Evolutionary conservation across 1,284 basidiomycete genomes (phyloP), one percentile per base, ranked within the genome.

Genomic region (Leccinum ponderosum): DNA sequence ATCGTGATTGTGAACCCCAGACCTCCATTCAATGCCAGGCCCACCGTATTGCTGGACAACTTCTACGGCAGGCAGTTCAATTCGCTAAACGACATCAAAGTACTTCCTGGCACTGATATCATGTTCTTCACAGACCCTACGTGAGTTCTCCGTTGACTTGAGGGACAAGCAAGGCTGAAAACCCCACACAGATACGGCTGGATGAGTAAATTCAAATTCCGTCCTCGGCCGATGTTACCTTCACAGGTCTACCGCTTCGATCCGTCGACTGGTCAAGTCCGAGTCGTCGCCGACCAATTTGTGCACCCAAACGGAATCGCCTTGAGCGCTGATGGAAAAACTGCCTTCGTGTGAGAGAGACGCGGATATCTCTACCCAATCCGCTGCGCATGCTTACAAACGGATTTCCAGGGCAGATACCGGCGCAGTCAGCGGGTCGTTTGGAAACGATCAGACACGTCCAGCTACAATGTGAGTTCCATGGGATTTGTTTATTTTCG

Each of bases 41-140:
- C 80, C 4, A 87, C 86, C 15, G 82, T 89, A 48, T 68, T 90
- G 14, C 69, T 90, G 59, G 86, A 91, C 76, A 91, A 89, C 73
- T 88, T 80, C 70, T 89, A 83, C 66, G 91, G 91, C 3, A 79
- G 89, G 8, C 90, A 93, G 68, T 94, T 93, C 78, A 92, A 90
- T 75, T 90, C 90, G 1, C 75, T 93, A 56, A 93, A 94, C 71
- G 92, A 94, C 69, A 77, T 89, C 60, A 91, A 89, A 67, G 78
- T 93, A 2, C 87, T 91, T 63, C 87, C 87, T 0, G 86, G 80
- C 56, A 83, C 83, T 15, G 83, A 81, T 53, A 70, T 91, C 11
- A 22, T 72, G 1, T 91, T 87, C 75, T 91, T 91, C 75, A 90
- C 87, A 0, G 92, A 93, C 69, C 80, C 82, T 8, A 78, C 75